Conservation (phyloP, 306 rosid genomes). For the Ormosia emarginata region DNA sequence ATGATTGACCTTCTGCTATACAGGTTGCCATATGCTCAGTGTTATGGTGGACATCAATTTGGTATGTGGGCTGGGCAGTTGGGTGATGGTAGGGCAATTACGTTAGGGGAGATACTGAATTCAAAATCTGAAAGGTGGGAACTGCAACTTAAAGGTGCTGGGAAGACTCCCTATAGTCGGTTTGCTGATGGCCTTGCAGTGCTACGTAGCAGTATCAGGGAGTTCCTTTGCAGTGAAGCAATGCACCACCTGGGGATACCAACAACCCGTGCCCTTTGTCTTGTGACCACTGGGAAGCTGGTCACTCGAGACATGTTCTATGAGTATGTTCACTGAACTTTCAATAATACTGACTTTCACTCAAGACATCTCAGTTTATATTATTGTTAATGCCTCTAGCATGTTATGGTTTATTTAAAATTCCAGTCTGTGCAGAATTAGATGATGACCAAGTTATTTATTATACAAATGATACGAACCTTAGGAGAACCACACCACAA, state of each 20-base stretch:
- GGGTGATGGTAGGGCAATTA: constrained; percentile 98
- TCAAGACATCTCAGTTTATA: neutral
- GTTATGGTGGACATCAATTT: constrained; percentile 98
- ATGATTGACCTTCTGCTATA: constrained; percentile 16
- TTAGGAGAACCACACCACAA: no score
- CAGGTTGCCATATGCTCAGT: constrained; percentile 92
- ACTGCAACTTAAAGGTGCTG: constrained; percentile 95
- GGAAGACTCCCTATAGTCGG: constrained; percentile 97
- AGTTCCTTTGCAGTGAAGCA: constrained; percentile 98
- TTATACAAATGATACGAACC: no score
- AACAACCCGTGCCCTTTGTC: constrained; percentile 92
- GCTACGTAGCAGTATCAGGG: constrained; percentile 94
- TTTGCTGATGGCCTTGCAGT: constrained; percentile 98
- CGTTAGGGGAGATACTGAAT: constrained; percentile 87
- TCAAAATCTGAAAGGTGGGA: constrained; percentile 90
- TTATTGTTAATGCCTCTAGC: neutral
- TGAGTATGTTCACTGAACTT: constrained; percentile 57
- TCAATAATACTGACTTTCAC: neutral
- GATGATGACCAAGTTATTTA: neutral
- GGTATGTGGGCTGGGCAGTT: constrained; percentile 99
- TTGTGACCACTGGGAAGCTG: constrained; percentile 78
- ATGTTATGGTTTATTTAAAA: constrained; percentile 1
- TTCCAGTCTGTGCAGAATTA: neutral
- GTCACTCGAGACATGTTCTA: constrained; percentile 95
- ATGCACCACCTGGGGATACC: constrained; percentile 95